Evolutionary conservation across 2,329 filamentous ascomycete species (phyloP).

Genomic region (Colletotrichum tabaci): DNA sequence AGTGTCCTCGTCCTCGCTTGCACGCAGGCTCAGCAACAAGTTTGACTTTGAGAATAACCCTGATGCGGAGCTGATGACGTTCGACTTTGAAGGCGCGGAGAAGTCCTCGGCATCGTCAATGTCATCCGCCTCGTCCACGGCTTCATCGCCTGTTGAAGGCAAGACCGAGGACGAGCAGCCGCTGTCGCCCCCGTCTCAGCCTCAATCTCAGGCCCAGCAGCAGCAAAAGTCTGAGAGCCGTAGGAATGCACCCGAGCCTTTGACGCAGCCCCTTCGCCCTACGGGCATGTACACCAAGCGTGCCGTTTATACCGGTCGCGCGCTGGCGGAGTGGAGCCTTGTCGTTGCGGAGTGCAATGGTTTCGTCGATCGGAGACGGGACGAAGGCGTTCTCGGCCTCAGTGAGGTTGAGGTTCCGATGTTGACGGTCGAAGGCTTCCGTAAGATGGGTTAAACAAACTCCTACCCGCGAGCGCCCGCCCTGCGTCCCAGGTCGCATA

Average conservation of each 20-base stretch:
- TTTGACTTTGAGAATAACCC: constrained; percentile 39
- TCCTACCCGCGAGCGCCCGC: neutral
- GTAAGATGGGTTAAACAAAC: constrained; percentile 44
- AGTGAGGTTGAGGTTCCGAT: constrained; percentile 74
- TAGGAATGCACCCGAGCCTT: constrained; percentile 47
- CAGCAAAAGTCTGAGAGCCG: constrained; percentile 40
- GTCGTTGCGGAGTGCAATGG: constrained; percentile 85
- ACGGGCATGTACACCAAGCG: constrained; percentile 60
- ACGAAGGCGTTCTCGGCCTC: constrained; percentile 78
- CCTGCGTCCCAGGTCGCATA: neutral
- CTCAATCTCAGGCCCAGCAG: constrained; percentile 41
- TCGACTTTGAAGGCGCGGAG: constrained; percentile 30
- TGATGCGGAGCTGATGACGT: constrained; percentile 34
- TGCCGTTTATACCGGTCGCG: constrained; percentile 77
- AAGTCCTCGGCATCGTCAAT: constrained; percentile 37
- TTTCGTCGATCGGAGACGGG: constrained; percentile 82
- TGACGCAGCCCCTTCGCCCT: constrained; percentile 63
- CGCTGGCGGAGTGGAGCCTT: constrained; percentile 83
- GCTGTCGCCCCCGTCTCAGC: constrained; percentile 43
- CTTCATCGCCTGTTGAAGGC: constrained; percentile 27
- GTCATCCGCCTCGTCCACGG: constrained; percentile 30
- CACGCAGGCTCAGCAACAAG: constrained; percentile 41
- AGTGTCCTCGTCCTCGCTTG: constrained; percentile 35
- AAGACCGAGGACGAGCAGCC: constrained; percentile 46
- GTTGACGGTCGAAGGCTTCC: constrained; percentile 60